Base-by-base conservation (phyloP, 345 rosid species). In the Sapria himalayana region DNA sequence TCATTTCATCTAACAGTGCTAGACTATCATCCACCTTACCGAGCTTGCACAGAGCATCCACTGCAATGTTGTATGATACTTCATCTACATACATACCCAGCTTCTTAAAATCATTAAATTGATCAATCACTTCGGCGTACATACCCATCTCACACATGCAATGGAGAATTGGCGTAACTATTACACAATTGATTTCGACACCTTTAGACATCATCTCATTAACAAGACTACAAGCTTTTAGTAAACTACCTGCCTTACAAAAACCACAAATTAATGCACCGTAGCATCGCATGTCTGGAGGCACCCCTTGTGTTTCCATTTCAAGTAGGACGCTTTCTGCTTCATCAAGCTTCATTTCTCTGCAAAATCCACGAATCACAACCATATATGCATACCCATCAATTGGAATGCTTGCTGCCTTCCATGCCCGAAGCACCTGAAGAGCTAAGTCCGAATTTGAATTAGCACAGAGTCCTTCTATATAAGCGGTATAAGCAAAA, bases 401-500 rank as follows among this genome's bases (percentile, higher is more conserved):
- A 42, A 60, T n/a, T 21, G 66, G 66, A 45, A 53, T 11, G 2
- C 64, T 64, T 3, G 37, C 52, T 2, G 21, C 47, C 34, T 45
- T 29, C 52, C 58, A 46, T 0, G 16, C 31, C 34, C 33, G 24
- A 25, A 85, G 60, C 39, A 62, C 15, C 48, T 52, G 36, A 55
- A 56, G 45, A 36, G 78, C 96, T 12, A 29, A 12, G 14, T 50
- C 66, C 2, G 79, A 49, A 52, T 25, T 48, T n/a, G 51, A 39
- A 56, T 63, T 60, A 37, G 33, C 27, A 52, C 92, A 74, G 40
- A 81, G 75, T 27, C 84, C 92, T 64, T 73, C 72, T 4, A 81
- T 67, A 39, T 50, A 75, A 24, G 78, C 61, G 3, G 54, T 45
- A 54, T 62, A 73, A 39, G 69, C 65, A 67, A 63, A 74, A 35